Evolutionary conservation across 352 stramenopile species (phyloP).

Genomic region (Pythium grandisporangium): DNA sequence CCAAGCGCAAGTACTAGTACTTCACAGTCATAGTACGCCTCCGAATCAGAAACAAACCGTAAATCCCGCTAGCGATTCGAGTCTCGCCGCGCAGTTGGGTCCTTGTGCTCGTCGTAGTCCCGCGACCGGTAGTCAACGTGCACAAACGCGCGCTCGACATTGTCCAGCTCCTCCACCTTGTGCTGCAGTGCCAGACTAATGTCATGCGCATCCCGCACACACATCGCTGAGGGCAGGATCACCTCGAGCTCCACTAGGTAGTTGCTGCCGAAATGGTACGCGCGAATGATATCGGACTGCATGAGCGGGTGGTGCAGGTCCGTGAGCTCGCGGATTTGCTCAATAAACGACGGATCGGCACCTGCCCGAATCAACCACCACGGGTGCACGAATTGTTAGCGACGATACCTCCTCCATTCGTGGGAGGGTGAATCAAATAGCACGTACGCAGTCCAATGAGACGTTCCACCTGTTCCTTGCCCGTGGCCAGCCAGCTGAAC

Average conservation of each 20-base stretch:
- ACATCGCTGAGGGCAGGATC: conserved; percentile 84
- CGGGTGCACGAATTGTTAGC: too few species aligned
- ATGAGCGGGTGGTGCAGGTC: conserved; percentile 84
- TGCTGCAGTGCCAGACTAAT: conserved; percentile 95
- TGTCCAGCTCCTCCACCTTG: conserved; percentile 93
- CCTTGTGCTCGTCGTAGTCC: conserved; percentile 87
- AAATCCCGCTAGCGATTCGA: too few species aligned
- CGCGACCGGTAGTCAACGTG: conserved; percentile 95
- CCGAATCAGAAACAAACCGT: too few species aligned
- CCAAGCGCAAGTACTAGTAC: too few species aligned
- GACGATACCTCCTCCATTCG: too few species aligned
- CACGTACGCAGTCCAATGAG: conserved; percentile 81
- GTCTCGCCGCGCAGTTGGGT: conserved; percentile 57
- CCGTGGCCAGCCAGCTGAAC: conserved; percentile 91
- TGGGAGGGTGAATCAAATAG: too few species aligned
- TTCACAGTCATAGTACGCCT: too few species aligned
- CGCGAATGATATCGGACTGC: conserved; percentile 88
- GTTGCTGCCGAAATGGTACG: conserved; percentile 96
- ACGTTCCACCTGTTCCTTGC: conserved; percentile 92
- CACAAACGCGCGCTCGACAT: conserved; percentile 96
- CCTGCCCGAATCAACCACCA: too few species aligned
- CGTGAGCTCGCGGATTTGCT: conserved; percentile 85
- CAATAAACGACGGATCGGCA: conserved; percentile 90
- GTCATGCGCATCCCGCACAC: conserved; percentile 92
- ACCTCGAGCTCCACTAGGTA: conserved; percentile 89